Base-by-base conservation (phyloP, 2,329 filamentous ascomycete genomes). In the Fusarium piperis region DNA sequence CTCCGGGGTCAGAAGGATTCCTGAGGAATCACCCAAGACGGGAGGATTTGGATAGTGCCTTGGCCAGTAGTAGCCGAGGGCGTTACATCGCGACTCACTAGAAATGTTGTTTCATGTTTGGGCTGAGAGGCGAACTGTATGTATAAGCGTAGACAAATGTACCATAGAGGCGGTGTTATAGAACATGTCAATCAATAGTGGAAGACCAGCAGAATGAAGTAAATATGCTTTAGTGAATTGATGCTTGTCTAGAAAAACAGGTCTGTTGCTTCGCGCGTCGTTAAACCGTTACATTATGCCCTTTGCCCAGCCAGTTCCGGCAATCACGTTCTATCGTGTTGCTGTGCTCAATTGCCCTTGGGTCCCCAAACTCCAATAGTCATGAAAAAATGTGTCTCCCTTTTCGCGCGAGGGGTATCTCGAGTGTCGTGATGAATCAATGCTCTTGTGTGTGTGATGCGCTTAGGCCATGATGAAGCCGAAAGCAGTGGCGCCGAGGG, bases 401-500 rank as follows among this genome's bases (percentile, higher is more conserved):
- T 62, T 72, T 36, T 13, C 41, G 36, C 38, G 26, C 38, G 46
- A 69, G 39, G 65, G 70, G 58, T 52, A 39, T 60, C 62, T 66
- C 35, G 51, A 35, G 30, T 48, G 33, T 35, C 52, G 32, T 36
- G 7, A 52, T n/a, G 33, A 23, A 23, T 23, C 23, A 5, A 23
- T 23, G 5, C 3, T 23, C 23, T 23, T 30, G 9, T 9, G 1
- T 11, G 12, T 32, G 15, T 28, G n/a, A n/a, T 30, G n/a, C 18
- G 51, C 52, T 74, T 76, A 77, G 8, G 64, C 63, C 16, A 77
- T 59, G 56, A 75, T 58, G 63, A 75, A 67, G 44, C 73, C 74
- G 16, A 77, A 75, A 18, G 69, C 73, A 28, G 75, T 73, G 9
- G 68, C 74, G 11, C 74, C 74, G 39, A 76, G 70, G 4, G 76